Evolutionary conservation across 192 early-diverging fungal species (phyloP).

Genomic region (Backusella parvicylindrica): DNA sequence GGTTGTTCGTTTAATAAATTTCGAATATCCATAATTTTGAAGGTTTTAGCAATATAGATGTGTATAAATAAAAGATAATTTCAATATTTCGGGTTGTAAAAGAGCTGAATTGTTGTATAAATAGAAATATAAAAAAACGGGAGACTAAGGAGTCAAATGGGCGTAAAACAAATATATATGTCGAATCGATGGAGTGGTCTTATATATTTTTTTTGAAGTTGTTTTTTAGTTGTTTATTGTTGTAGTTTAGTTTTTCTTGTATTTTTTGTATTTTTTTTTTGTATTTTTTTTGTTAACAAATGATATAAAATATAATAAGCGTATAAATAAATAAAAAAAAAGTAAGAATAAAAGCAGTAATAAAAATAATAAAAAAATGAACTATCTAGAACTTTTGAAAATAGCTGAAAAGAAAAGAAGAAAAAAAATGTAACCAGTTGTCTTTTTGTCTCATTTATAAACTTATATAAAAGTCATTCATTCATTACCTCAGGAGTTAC

Average conservation of each 20-base stretch:
- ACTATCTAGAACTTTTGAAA: not conserved
- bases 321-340: conserved; percentile 6
- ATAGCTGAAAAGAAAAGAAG: conserved; percentile 2
- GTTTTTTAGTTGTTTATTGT: not conserved
- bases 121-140: not conserved
- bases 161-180: not conserved
- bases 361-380: conserved; percentile 1
- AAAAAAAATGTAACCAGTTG: not conserved
- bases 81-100: not conserved
- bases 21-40: conserved; percentile 13
- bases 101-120: not conserved
- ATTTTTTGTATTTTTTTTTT: not conserved
- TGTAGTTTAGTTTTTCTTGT: not conserved
- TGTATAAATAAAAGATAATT: not conserved
- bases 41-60: not conserved
- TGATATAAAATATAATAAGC: not conserved
- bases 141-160: not conserved
- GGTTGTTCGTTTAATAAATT: conserved; percentile 13
- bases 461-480: not conserved
- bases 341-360: not conserved
- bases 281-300: not conserved
- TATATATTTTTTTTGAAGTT: conserved; percentile 5
- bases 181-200: not conserved
- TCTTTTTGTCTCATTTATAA: conserved; percentile 8
- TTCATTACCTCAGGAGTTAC: not conserved